Evolutionary conservation across 108 stramenopile genomes (phyloP).

Genomic region (Cylindrotheca closterium): DNA sequence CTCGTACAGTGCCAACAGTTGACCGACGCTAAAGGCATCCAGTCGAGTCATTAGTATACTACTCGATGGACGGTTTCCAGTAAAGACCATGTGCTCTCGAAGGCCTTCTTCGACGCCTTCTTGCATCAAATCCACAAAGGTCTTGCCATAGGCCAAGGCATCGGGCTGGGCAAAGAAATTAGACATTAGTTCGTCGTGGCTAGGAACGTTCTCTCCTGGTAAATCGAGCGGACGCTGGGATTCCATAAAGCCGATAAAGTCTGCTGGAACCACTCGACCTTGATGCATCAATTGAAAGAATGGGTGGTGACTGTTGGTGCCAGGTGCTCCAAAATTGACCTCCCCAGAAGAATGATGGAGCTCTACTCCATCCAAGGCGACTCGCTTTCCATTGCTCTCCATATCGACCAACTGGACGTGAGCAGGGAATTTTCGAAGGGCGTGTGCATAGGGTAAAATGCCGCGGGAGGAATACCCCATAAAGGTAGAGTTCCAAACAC

Average conservation of each 20-base stretch:
- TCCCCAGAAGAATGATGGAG: constrained; percentile 63
- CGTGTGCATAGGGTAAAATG: constrained; percentile 93
- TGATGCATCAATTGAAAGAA: constrained; percentile 99
- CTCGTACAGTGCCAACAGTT: constrained; percentile 96
- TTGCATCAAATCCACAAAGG: constrained; percentile 78
- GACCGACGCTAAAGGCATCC: constrained; percentile 86
- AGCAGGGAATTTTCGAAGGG: constrained; percentile 90
- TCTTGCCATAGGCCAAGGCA: constrained; percentile 93
- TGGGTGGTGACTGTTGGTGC: constrained; percentile 93
- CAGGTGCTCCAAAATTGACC: constrained; percentile 93
- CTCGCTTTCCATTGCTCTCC: constrained; percentile 98
- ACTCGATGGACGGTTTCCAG: constrained; percentile 96
- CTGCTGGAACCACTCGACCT: constrained; percentile 93
- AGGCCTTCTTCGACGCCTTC: constrained; percentile 87
- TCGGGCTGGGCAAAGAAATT: constrained; percentile 99
- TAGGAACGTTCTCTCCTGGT: constrained; percentile 75
- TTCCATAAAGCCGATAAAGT: constrained; percentile 96
- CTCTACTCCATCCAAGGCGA: constrained; percentile 76
- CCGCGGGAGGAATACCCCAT: constrained; percentile 91
- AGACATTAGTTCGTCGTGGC: constrained; percentile 99
- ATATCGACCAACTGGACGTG: constrained; percentile 99
- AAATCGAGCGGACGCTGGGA: constrained; percentile 63
- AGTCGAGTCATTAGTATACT: constrained; percentile 78
- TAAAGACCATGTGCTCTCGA: constrained; percentile 91
- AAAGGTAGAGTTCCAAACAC: constrained; percentile 99